Evolutionary conservation across 495 filamentous ascomycete genomes (phyloP).

Genomic region (Extremus antarcticus): DNA sequence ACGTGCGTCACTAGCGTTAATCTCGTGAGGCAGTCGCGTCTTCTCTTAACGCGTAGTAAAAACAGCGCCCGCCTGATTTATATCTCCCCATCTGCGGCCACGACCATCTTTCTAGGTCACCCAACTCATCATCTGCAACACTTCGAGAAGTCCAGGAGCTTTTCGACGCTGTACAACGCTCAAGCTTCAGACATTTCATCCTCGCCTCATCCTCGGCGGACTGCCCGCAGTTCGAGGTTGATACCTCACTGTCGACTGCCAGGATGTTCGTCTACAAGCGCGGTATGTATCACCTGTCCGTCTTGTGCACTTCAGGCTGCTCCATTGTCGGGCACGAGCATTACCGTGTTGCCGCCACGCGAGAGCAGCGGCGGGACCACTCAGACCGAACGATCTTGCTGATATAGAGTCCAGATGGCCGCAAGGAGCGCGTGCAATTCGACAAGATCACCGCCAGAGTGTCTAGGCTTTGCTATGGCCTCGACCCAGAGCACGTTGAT

Average conservation of each 20-base stretch:
- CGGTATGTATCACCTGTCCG: conserved; percentile 38
- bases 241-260: background rate
- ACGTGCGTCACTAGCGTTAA: background rate
- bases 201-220: background rate
- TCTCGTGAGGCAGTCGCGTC: background rate
- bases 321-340: no score
- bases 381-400: background rate
- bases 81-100: background rate
- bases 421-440: conserved; percentile 99
- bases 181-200: background rate
- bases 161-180: background rate
- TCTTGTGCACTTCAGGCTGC: no score
- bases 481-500: conserved; percentile 93
- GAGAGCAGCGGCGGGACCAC: no score
- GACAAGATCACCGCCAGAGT: conserved; percentile 99
- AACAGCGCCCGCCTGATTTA: background rate
- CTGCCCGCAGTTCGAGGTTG: background rate
- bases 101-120: no score
- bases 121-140: no score
- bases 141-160: background rate
- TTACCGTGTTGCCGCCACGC: no score
- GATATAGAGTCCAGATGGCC: conserved; percentile 58
- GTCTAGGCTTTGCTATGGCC: conserved; percentile 90
- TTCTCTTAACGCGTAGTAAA: background rate
- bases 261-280: conserved; percentile 63